A percentile compares a stretch with the other conserved stretches of the same genome.
Conservation (phyloP, 306 rosid genomes). For the Quercus cerris region DNA sequence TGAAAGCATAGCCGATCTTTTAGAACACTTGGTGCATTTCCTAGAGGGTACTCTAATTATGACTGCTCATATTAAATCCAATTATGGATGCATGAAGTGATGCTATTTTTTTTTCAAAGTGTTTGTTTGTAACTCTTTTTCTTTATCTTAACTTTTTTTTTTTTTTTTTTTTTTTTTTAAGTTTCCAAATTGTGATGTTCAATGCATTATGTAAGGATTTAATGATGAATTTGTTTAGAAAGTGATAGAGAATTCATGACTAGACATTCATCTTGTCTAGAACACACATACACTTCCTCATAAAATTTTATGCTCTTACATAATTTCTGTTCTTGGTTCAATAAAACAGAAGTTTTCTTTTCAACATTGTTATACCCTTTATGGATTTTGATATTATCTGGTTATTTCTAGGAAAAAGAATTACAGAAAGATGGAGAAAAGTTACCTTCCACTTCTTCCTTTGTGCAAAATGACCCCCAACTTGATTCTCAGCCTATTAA, state of each 20-base stretch:
- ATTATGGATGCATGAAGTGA: too few species aligned
- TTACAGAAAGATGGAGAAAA: constrained; percentile 39
- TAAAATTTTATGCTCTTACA: background rate
- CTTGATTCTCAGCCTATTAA: constrained; percentile 31
- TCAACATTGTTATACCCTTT: background rate
- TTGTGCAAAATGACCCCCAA: constrained; percentile 32
- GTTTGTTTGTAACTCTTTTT: background rate
- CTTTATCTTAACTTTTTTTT: too few species aligned
- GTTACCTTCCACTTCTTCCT: constrained; percentile 41
- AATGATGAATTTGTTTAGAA: background rate
- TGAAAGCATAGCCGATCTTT: too few species aligned
- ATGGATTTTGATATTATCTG: constrained; percentile 18
- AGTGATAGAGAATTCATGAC: background rate
- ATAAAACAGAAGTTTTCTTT: background rate
- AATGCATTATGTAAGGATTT: background rate
- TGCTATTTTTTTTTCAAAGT: background rate
- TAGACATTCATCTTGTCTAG: too few species aligned
- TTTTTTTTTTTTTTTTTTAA: background rate
- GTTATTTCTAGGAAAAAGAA: constrained; percentile 49
- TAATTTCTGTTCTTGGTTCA: background rate
- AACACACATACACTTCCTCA: too few species aligned
- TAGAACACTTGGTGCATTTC: too few species aligned
- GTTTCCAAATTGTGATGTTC: background rate
- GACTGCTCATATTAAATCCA: too few species aligned
- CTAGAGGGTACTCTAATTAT: too few species aligned